These are phyloP conservation scores for Mortierella sp. DNA, from an alignment of 371 early-diverging fungal genomes.

Conservation along the genomic window DNA sequence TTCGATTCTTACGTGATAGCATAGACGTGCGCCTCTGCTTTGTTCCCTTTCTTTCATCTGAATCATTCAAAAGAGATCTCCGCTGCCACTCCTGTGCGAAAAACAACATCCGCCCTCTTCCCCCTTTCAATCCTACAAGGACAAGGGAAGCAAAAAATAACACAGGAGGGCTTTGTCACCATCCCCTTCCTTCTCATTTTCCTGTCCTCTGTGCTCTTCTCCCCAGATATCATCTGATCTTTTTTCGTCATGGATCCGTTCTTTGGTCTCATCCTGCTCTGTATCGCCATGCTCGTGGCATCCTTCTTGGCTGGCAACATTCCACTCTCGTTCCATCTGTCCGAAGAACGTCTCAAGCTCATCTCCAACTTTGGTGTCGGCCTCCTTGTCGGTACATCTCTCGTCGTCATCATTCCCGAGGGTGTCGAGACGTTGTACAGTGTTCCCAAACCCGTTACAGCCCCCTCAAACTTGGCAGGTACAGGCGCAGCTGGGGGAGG, in stretches of 20 bases:
- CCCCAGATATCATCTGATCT: background rate
- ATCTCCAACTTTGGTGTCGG: constrained; percentile 94
- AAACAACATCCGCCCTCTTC: too few relatives aligned
- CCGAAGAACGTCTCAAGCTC: constrained; percentile 73
- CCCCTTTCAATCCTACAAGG: too few relatives aligned
- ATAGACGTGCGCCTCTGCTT: too few relatives aligned
- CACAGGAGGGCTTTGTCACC: too few relatives aligned
- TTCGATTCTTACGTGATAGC: too few relatives aligned
- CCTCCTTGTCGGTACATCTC: constrained; percentile 89
- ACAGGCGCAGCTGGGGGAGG: too few relatives aligned
- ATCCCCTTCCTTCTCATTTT: background rate
- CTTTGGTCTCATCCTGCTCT: constrained; percentile 78
- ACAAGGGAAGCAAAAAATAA: too few relatives aligned
- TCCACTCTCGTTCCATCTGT: constrained; percentile 85
- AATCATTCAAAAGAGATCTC: too few relatives aligned
- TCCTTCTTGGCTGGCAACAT: constrained; percentile 89
- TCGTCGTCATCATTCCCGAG: constrained; percentile 93
- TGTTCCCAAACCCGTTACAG: constrained; percentile 10
- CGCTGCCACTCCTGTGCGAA: too few relatives aligned
- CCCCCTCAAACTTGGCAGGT: background rate
- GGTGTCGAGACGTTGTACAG: constrained; percentile 90
- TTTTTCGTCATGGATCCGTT: constrained; percentile 65
- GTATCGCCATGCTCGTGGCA: constrained; percentile 84
- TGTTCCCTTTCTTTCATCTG: too few relatives aligned
- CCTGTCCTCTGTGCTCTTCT: background rate